These are phyloP conservation scores for Gleditsia sinensis DNA, from an alignment of 306 rosid species.

Conservation along the genomic window DNA sequence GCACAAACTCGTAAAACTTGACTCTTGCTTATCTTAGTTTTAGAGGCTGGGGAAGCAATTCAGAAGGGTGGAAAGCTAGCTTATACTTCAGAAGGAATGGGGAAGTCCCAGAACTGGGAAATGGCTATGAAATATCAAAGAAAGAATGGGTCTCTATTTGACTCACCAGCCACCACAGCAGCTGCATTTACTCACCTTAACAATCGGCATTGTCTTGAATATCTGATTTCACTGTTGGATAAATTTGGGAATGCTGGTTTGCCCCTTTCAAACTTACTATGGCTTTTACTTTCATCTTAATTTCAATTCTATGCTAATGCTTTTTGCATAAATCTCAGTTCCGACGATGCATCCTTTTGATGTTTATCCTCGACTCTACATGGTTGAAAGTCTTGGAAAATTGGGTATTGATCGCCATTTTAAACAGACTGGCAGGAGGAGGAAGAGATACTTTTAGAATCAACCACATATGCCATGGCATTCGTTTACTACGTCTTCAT, in stretches of 20 bases:
- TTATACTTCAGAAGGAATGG: too few species aligned
- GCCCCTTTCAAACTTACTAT: neutral
- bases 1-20: too few species aligned
- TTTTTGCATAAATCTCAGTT: slow-evolving; percentile 43
- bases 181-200: slow-evolving; percentile 49
- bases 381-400: too few species aligned
- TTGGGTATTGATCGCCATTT: slow-evolving; percentile 75
- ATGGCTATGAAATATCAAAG: slow-evolving; percentile 63
- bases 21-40: neutral
- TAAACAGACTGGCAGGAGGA: slow-evolving; percentile 62
- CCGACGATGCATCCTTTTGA: slow-evolving; percentile 76
- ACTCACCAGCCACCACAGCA: slow-evolving; percentile 55
- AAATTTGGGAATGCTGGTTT: slow-evolving; percentile 54
- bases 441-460: slow-evolving; percentile 68
- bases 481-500: slow-evolving; percentile 68
- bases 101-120: too few species aligned
- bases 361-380: too few species aligned
- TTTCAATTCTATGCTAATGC: neutral
- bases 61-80: slow-evolving; percentile 50
- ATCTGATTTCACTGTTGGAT: slow-evolving; percentile 42
- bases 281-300: neutral
- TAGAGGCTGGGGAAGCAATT: slow-evolving; percentile 38
- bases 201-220: slow-evolving; percentile 48
- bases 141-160: slow-evolving; percentile 52
- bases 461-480: slow-evolving; percentile 66